These are phyloP conservation scores for Vanrija sp. DNA, from an alignment of 1,284 basidiomycete genomes.

Conservation along the genomic window DNA sequence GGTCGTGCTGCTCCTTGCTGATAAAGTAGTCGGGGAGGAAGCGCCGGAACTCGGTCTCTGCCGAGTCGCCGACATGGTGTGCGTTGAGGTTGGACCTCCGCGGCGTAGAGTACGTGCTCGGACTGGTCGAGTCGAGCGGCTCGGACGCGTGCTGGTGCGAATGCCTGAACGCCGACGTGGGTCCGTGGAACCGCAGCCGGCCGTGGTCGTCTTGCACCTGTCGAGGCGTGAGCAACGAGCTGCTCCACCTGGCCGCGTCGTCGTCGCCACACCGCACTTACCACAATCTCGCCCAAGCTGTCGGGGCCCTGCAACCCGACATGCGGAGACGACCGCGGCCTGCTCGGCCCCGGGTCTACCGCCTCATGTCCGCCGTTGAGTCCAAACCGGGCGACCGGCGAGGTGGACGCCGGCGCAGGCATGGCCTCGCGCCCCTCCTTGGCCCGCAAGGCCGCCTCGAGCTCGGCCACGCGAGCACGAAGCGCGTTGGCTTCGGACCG, in stretches of 20 bases:
- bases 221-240: background rate
- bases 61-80: too few species aligned
- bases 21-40: slow-evolving; percentile 15
- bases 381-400: too few species aligned
- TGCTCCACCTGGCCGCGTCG: background rate
- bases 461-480: slow-evolving; percentile 22
- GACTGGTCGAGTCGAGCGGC: background rate
- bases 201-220: slow-evolving; percentile 20
- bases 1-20: slow-evolving; percentile 21
- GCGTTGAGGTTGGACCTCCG: slow-evolving; percentile 1
- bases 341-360: too few species aligned
- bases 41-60: background rate
- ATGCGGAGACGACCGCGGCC: too few species aligned
- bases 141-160: background rate
- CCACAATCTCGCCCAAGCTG: background rate
- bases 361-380: too few species aligned
- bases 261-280: background rate
- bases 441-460: slow-evolving; percentile 15
- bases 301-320: too few species aligned
- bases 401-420: slow-evolving; percentile 1
- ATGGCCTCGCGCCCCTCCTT: slow-evolving; percentile 9
- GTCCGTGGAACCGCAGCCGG: slow-evolving; percentile 15
- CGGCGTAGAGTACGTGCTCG: background rate
- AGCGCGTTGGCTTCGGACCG: slow-evolving; percentile 28
- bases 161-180: slow-evolving; percentile 10